A percentile compares a stretch with the other conserved stretches of the same genome.
phyloP scores from a whole-genome alignment of 306 rosid species.

The Mucuna pruriens region DNA sequence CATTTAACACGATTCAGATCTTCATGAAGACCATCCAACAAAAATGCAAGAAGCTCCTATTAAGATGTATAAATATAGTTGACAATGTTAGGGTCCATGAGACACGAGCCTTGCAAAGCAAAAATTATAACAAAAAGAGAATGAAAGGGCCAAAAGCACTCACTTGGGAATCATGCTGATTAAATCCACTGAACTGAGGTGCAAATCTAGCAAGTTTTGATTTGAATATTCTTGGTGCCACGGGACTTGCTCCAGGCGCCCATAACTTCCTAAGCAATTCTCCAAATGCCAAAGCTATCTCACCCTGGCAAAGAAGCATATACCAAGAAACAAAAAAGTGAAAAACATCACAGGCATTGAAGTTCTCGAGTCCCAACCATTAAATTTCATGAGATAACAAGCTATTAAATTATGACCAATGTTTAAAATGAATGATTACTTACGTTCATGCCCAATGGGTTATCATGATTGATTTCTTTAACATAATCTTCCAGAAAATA shows the following conservation, averaged over 20 bases:
- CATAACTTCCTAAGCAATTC: slow-evolving; percentile 93
- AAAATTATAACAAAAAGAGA: slow-evolving; percentile 28
- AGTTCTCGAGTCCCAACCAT: slow-evolving; percentile 1
- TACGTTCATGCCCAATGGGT: slow-evolving; percentile 98
- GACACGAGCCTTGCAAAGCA: slow-evolving; percentile 30
- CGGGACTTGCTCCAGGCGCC: slow-evolving; percentile 96
- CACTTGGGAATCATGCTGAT: slow-evolving; percentile 99
- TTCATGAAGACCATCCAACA: slow-evolving; percentile 98
- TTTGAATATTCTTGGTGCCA: slow-evolving; percentile 87
- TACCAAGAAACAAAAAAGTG: slow-evolving; percentile 26
- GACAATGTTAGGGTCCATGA: slow-evolving; percentile 32
- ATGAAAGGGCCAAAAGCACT: slow-evolving; percentile 53
- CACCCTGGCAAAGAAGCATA: slow-evolving; percentile 71
- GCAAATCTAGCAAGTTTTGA: slow-evolving; percentile 96
- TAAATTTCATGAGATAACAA: slow-evolving; percentile 26
- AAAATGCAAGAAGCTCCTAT: slow-evolving; percentile 96
- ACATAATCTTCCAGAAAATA: slow-evolving; percentile 95
- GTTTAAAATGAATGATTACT: slow-evolving; percentile 39
- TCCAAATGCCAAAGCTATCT: slow-evolving; percentile 97
- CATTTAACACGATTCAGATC: slow-evolving; percentile 98
- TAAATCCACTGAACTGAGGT: slow-evolving; percentile 97
- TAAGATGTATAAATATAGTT: slow-evolving; percentile 27
- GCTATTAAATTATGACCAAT: slow-evolving; percentile 20
- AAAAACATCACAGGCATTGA: slow-evolving; percentile 18
- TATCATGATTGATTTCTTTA: slow-evolving; percentile 87